Evolutionary conservation across 495 filamentous ascomycete species (phyloP), one percentile per base, ranked within the genome.

Genomic region (Wilcoxina mikolae): DNA sequence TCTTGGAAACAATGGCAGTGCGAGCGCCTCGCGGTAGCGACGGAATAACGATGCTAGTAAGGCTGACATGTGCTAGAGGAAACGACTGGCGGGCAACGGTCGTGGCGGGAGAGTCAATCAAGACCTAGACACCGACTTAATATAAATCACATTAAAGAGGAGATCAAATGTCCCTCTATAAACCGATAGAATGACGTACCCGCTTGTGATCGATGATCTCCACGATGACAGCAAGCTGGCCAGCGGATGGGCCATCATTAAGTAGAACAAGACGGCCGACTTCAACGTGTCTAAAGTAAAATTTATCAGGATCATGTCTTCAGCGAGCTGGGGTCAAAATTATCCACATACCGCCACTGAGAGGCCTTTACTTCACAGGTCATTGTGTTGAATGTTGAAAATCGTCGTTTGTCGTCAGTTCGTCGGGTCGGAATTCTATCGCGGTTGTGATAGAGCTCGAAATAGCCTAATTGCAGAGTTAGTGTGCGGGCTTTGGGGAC

Each of bases 161-260:
- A 35, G 31, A 5, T 35, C 31, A 17, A 9, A 20, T 5, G 7
- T 45, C 18, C 42, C 42, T 5, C 31, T 7, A 7, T 5, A 20
- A 23, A 45, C 18, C 12, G 42, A n/a, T 45, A 45, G 42, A 45
- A 45, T n/a, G 58, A 84, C 90, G 69, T 94, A 96, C 91, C 72
- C 91, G 86, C 79, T 94, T 94, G 84, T 99, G 91, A 74, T 96
- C 93, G 73, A 96, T 89, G 72, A 99, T 94, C 81, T 96, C 88
- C 72, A 95, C 87, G 70, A 99, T 91, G 67, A 78, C 74, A 59
- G 87, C 93, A 58, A 96, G 79, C 72, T 83, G 84, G 73, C 88
- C 89, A 58, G 70, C 75, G 76, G 79, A 85, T 59, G 80, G 83
- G 60, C 82, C 82, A 65, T 75, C 69, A 65, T 80, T 78, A 74